A percentile compares a stretch with the other conserved stretches of the same genome.
phyloP scores from a whole-genome alignment of 768 basidiomycete genomes.

The Mycena haematopus region DNA sequence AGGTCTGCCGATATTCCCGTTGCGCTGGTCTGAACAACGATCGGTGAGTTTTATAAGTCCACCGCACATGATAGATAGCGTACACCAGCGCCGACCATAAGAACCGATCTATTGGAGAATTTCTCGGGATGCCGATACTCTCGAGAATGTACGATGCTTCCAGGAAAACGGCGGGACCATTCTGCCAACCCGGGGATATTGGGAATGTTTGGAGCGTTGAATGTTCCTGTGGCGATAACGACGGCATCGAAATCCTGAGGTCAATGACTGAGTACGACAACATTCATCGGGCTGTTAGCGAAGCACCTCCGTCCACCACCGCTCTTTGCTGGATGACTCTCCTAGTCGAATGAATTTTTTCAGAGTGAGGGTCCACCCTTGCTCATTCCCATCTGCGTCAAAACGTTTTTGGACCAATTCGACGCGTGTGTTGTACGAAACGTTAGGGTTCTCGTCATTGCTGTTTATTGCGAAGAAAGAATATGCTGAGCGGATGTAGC shows the following conservation, averaged over 20 bases:
- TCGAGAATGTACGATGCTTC: conserved; percentile 38
- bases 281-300: neutral
- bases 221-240: conserved; percentile 28
- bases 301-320: conserved; percentile 30
- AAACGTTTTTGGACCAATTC: conserved; percentile 49
- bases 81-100: conserved; percentile 36
- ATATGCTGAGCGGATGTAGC: conserved; percentile 50
- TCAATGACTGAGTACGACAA: neutral
- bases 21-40: conserved; percentile 27
- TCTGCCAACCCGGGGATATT: conserved; percentile 32
- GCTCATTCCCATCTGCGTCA: conserved; percentile 37
- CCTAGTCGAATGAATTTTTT: conserved; percentile 31
- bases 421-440: conserved; percentile 55
- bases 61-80: neutral
- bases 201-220: conserved; percentile 30
- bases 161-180: conserved; percentile 36
- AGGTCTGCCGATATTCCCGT: conserved; percentile 35
- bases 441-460: conserved; percentile 46
- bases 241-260: conserved; percentile 33
- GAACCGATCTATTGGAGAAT: conserved; percentile 4
- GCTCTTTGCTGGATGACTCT: conserved; percentile 21
- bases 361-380: conserved; percentile 41
- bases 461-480: conserved; percentile 48
- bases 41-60: neutral
- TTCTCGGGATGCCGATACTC: conserved; percentile 42